A percentile compares a stretch with the other conserved stretches of the same genome.
phyloP scores from a whole-genome alignment of 1,139 yeast genomes.

The Protomyces inouyei region DNA sequence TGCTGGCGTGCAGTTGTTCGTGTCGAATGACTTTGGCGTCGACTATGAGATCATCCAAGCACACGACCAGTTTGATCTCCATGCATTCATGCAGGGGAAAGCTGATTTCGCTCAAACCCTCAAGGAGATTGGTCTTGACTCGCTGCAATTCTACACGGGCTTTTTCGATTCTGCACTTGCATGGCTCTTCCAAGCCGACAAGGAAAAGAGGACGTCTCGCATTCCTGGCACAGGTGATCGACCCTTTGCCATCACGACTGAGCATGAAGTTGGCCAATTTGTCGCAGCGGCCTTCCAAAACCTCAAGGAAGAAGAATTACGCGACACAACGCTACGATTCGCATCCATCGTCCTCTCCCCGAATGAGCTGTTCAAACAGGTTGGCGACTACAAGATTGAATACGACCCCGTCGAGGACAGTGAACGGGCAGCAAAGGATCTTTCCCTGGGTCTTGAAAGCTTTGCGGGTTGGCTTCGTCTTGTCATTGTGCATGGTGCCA shows the following conservation, averaged over 20 bases:
- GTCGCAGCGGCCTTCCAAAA: background rate
- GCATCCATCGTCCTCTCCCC: background rate
- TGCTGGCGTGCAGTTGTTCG: background rate
- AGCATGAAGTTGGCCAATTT: background rate
- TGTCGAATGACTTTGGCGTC: background rate
- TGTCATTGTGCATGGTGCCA: background rate
- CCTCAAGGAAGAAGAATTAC: background rate
- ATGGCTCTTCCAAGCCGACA: background rate
- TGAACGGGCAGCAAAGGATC: background rate
- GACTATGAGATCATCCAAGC: background rate
- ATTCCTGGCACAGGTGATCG: background rate
- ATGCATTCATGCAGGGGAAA: background rate
- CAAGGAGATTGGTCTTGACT: background rate
- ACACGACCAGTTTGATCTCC: background rate
- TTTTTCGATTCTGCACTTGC: background rate
- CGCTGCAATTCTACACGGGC: background rate
- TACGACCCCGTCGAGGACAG: background rate
- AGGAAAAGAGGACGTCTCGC: background rate
- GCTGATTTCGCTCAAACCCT: background rate
- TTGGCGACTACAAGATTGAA: background rate
- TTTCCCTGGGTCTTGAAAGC: background rate
- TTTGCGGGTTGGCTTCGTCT: background rate
- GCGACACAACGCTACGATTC: background rate
- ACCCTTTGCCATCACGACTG: background rate
- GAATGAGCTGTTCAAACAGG: background rate